A percentile compares a stretch with the other conserved stretches of the same genome.
These are phyloP conservation scores for Neurospora sp. DNA, from an alignment of 2,329 filamentous ascomycete species.

Conservation along the genomic window DNA sequence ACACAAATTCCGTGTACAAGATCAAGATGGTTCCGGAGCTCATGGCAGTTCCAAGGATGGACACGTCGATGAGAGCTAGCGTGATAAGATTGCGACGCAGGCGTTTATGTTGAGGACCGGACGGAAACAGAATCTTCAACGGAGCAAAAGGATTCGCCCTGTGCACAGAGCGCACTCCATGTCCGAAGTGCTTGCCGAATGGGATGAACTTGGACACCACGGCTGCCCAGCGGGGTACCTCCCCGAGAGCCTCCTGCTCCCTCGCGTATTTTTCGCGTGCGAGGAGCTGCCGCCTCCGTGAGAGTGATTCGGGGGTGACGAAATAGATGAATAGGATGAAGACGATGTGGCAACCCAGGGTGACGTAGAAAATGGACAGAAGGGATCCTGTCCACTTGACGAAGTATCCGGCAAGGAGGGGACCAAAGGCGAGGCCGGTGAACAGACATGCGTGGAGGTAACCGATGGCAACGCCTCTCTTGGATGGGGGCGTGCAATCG, in stretches of 20 bases:
- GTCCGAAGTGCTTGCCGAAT: constrained; percentile 13
- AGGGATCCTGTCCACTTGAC: constrained; percentile 67
- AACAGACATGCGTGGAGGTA: constrained; percentile 88
- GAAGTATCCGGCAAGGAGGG: constrained; percentile 69
- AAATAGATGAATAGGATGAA: constrained; percentile 66
- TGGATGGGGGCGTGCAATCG: constrained; percentile 75
- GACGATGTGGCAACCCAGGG: constrained; percentile 58
- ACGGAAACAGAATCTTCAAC: constrained; percentile 67
- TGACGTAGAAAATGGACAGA: constrained; percentile 75
- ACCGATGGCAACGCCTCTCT: constrained; percentile 73
- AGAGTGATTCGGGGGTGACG: constrained; percentile 75
- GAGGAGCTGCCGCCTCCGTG: constrained; percentile 55
- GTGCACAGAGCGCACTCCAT: constrained; percentile 21
- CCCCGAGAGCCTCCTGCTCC: constrained; percentile 31
- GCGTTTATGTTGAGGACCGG: constrained; percentile 48
- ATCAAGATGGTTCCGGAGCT: constrained; percentile 72
- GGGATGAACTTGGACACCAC: constrained; percentile 8
- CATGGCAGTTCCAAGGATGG: constrained; percentile 73
- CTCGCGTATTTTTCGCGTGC: constrained; percentile 58
- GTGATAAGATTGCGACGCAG: constrained; percentile 75
- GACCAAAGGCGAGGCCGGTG: constrained; percentile 77
- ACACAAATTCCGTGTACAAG: constrained; percentile 71
- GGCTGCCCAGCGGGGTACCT: constrained; percentile 15
- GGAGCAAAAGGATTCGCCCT: constrained; percentile 63
- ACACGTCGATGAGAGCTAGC: constrained; percentile 69